Evolutionary conservation across 352 stramenopile genomes (phyloP).

Genomic region (Phytopythium boreale): DNA sequence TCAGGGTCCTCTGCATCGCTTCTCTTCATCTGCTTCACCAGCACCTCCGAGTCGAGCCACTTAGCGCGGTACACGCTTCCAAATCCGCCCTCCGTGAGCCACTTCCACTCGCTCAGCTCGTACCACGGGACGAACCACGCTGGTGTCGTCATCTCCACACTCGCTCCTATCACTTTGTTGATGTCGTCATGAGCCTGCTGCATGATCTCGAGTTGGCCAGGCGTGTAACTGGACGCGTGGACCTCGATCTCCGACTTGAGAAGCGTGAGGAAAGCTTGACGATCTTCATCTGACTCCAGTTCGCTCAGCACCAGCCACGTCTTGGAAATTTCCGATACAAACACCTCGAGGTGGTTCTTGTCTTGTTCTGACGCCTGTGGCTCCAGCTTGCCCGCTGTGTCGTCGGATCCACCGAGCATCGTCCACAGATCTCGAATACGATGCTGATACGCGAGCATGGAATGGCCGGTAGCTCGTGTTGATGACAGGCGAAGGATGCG

Average conservation of each 20-base stretch:
- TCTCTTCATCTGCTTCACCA: conserved; percentile 7
- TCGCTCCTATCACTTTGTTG: not conserved
- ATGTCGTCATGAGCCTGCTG: not conserved
- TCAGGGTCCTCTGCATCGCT: too few species aligned
- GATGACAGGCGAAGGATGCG: conserved; percentile 1
- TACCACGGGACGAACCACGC: conserved; percentile 3
- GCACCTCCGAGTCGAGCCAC: conserved; percentile 13
- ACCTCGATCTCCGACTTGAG: not conserved
- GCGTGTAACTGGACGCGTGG: not conserved
- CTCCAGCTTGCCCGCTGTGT: not conserved
- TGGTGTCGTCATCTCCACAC: not conserved
- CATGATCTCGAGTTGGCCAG: not conserved
- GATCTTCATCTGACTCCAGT: not conserved
- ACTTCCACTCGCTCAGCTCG: not conserved
- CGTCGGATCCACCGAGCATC: not conserved
- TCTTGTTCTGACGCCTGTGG: not conserved
- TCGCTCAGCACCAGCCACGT: not conserved
- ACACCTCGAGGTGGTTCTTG: not conserved
- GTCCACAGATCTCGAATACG: not conserved
- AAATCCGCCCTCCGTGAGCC: not conserved
- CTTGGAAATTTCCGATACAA: not conserved
- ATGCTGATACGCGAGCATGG: not conserved
- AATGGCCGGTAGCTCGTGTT: not conserved
- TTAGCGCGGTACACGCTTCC: not conserved
- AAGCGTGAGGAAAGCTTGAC: not conserved